phyloP scores from a whole-genome alignment of 2,329 filamentous ascomycete genomes.

The Aspergillus spinulosporus region DNA sequence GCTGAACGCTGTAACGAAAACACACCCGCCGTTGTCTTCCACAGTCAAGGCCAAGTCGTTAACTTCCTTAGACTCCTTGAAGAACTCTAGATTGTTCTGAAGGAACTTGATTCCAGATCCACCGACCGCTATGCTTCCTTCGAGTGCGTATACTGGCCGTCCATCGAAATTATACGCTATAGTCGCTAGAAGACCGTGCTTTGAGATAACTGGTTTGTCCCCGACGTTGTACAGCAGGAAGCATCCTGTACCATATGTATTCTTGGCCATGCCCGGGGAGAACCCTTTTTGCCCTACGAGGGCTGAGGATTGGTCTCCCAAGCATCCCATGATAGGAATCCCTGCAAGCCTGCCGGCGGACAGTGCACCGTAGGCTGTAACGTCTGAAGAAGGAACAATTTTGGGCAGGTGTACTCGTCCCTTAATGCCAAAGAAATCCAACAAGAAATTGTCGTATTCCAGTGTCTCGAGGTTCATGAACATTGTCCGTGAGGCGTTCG shows the following conservation, averaged over 20 bases:
- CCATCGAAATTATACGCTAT: slow-evolving; percentile 78
- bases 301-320: slow-evolving; percentile 84
- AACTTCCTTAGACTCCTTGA: slow-evolving; percentile 61
- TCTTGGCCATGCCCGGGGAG: slow-evolving; percentile 78
- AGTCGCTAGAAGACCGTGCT: slow-evolving; percentile 76
- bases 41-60: slow-evolving; percentile 64
- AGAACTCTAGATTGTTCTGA: slow-evolving; percentile 64
- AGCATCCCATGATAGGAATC: slow-evolving; percentile 72
- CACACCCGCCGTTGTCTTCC: slow-evolving; percentile 75
- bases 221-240: slow-evolving; percentile 90
- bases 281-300: slow-evolving; percentile 85
- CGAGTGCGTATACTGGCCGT: slow-evolving; percentile 74
- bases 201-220: slow-evolving; percentile 78
- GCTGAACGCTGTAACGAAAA: slow-evolving; percentile 87
- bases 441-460: slow-evolving; percentile 72
- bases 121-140: slow-evolving; percentile 80
- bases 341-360: slow-evolving; percentile 65
- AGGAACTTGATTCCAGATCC: slow-evolving; percentile 77
- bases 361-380: slow-evolving; percentile 68
- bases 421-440: slow-evolving; percentile 78
- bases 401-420: slow-evolving; percentile 71
- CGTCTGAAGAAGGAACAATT: slow-evolving; percentile 77
- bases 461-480: slow-evolving; percentile 83
- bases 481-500: slow-evolving; percentile 88
- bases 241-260: slow-evolving; percentile 86